Percentiles rank a stretch among this genome's conserved stretches.
Evolutionary conservation across 2,329 filamentous ascomycete genomes (phyloP).

Genomic region (Zalaria obscura): DNA sequence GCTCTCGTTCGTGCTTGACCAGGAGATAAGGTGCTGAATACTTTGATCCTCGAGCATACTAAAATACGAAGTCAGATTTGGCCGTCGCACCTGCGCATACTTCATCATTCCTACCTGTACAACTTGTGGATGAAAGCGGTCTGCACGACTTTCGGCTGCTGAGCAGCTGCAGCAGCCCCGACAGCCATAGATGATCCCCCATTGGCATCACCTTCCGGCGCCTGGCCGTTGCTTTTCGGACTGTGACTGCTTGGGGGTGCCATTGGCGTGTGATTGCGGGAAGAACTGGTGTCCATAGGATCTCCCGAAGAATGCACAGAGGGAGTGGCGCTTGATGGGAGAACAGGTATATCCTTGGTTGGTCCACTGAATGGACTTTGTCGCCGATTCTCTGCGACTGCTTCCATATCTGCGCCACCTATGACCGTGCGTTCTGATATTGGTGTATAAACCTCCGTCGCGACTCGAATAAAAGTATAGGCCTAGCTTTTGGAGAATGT

Average conservation of each 20-base stretch:
- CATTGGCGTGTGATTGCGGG: conserved; percentile 29
- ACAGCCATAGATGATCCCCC: conserved; percentile 31
- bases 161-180: conserved; percentile 56
- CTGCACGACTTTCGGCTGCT: conserved; percentile 94
- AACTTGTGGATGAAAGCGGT: conserved; percentile 98
- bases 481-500: too few species aligned
- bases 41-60: conserved; percentile 93
- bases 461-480: too few species aligned
- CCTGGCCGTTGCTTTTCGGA: conserved; percentile 30
- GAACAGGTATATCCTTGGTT: conserved; percentile 34
- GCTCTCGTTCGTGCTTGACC: conserved; percentile 86
- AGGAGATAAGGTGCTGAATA: conserved; percentile 93
- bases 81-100: neutral
- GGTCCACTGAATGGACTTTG: conserved; percentile 29
- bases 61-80: conserved; percentile 17
- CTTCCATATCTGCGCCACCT: too few species aligned
- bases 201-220: conserved; percentile 16
- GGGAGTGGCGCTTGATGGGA: conserved; percentile 31
- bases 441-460: too few species aligned
- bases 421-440: too few species aligned
- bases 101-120: conserved; percentile 59
- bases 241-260: conserved; percentile 34
- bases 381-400: conserved; percentile 8
- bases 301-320: conserved; percentile 32
- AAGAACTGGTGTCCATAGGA: conserved; percentile 41